Conservation (phyloP, 2,329 filamentous ascomycete species). For the Diplodia corticola region DNA sequence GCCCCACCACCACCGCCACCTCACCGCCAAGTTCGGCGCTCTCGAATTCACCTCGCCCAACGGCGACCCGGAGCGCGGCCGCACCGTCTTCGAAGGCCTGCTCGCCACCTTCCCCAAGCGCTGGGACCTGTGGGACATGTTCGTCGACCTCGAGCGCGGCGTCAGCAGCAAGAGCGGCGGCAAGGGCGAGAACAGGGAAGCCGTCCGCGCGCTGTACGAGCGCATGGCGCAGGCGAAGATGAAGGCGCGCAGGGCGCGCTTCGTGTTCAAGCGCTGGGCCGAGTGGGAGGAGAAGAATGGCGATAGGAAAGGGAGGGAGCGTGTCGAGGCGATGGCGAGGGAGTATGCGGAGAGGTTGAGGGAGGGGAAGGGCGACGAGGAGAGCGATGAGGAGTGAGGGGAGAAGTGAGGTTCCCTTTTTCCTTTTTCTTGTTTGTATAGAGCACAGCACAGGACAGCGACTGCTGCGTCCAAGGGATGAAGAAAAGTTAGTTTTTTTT, state of each 20-base stretch:
- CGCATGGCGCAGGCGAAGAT: slow-evolving; percentile 65
- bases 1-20: slow-evolving; percentile 65
- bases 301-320: slow-evolving; percentile 67
- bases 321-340: slow-evolving; percentile 68
- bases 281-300: slow-evolving; percentile 77
- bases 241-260: slow-evolving; percentile 79
- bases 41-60: slow-evolving; percentile 84
- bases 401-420: too few relatives aligned
- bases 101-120: slow-evolving; percentile 84
- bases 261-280: slow-evolving; percentile 90
- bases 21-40: slow-evolving; percentile 85
- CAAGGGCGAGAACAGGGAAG: slow-evolving; percentile 55
- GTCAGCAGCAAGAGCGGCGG: too few relatives aligned
- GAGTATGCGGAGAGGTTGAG: slow-evolving; percentile 62
- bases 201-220: slow-evolving; percentile 77
- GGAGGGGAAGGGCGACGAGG: slow-evolving; percentile 22
- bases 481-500: background rate
- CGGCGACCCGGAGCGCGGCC: slow-evolving; percentile 84
- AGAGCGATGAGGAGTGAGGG: slow-evolving; percentile 30
- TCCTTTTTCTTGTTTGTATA: background rate
- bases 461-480: background rate
- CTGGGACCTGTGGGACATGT: slow-evolving; percentile 89
- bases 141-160: slow-evolving; percentile 77
- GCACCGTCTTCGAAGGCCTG: slow-evolving; percentile 90
- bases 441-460: background rate